Percentiles rank a stretch among this genome's conserved stretches.
Evolutionary conservation across 164 flowering plant genomes (phyloP).

Genomic region (Tinospora cordifolia): DNA sequence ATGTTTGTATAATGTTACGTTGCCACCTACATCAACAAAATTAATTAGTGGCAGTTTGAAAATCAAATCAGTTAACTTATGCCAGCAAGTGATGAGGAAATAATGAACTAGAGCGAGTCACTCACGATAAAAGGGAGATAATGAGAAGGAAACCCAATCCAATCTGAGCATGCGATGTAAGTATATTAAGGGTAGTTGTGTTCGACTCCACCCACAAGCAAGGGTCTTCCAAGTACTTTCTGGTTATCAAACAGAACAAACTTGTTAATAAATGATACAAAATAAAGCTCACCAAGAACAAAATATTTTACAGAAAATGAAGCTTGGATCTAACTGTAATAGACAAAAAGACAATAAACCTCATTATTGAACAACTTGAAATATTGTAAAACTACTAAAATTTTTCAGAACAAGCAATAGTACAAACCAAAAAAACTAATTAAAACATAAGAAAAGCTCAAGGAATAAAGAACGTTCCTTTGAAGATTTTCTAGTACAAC

Average conservation of each 20-base stretch:
- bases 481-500: too few species aligned
- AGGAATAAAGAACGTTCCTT: too few species aligned
- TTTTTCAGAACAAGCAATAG: too few species aligned
- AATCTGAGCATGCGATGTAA: conserved; percentile 89
- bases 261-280: not conserved
- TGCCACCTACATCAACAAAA: conserved; percentile 64
- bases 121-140: conserved; percentile 84
- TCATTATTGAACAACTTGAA: too few species aligned
- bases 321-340: not conserved
- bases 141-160: conserved; percentile 82
- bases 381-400: too few species aligned
- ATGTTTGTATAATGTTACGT: conserved; percentile 86
- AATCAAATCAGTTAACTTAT: not conserved
- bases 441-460: too few species aligned
- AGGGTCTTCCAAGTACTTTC: conserved; percentile 90
- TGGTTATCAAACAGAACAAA: conserved; percentile 22
- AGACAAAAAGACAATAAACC: not conserved
- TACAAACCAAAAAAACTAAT: too few species aligned
- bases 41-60: not conserved
- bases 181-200: conserved; percentile 67
- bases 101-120: conserved; percentile 6
- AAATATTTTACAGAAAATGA: not conserved
- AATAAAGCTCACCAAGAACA: not conserved
- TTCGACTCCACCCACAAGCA: conserved; percentile 97
- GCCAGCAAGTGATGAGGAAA: not conserved